A percentile compares a stretch with the other conserved stretches of the same genome.
Evolutionary conservation across 1,284 basidiomycete species (phyloP).

Genomic region (Tilletia setariae): DNA sequence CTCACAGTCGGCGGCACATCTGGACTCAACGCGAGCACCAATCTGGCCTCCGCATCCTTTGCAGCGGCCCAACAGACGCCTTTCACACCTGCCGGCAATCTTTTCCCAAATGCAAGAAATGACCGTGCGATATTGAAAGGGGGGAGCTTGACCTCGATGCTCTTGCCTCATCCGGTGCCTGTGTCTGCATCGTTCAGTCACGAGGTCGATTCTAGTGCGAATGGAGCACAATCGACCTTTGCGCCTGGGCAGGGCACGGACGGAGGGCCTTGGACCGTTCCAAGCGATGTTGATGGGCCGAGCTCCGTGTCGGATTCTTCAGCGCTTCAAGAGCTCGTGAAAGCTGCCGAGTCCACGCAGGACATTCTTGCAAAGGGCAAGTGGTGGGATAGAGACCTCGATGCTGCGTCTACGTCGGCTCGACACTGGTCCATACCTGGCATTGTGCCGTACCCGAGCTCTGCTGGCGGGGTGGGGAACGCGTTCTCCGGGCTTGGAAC

Average conservation of each 20-base stretch:
- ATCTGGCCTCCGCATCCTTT: constrained; percentile 8
- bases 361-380: background rate
- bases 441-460: background rate
- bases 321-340: too few relatives aligned
- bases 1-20: constrained; percentile 2
- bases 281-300: background rate
- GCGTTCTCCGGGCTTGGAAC: background rate
- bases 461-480: too few relatives aligned
- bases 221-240: constrained; percentile 1
- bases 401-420: background rate
- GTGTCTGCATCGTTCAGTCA: background rate
- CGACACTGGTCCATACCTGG: background rate
- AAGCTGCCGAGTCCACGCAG: too few relatives aligned
- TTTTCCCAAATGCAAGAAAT: background rate
- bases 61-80: constrained; percentile 8
- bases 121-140: background rate
- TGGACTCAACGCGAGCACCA: background rate
- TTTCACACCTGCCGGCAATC: constrained; percentile 3
- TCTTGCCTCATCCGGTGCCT: background rate
- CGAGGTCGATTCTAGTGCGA: background rate
- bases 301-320: background rate
- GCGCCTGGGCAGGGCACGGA: constrained; percentile 9
- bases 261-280: background rate
- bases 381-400: background rate
- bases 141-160: background rate